Base-by-base conservation (phyloP, 2,329 filamentous ascomycete species). In the Elsinoe batatas region DNA sequence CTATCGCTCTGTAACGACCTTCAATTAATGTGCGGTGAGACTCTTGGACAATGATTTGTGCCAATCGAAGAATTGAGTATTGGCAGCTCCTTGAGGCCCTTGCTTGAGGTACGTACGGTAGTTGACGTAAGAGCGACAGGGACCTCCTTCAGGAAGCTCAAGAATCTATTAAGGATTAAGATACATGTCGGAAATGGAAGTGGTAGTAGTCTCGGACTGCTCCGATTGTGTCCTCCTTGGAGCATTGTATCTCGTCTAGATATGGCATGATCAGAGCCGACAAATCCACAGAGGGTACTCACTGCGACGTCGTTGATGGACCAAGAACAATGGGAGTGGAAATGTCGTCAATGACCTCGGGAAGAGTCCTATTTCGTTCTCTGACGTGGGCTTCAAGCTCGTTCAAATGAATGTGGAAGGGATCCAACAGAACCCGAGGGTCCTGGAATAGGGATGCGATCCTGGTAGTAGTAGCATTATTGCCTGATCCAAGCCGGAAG, bases 161-260 rank as follows among this genome's bases (percentile, higher is more conserved):
- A 5, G 3, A 3, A 33, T 12, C 10, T 20, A 3, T n/a, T 32
- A 13, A 10, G 36, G 32, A 3, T 46, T 13, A 12, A 56, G 15
- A 11, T 40, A 51, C 44, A 56, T 43, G 13, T 17, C 3, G 12
- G 20, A 11, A 56, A 15, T n/a, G n/a, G n/a, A 56, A 56, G 3
- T 35, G 13, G 20, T 50, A 43, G 15, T 32, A 56, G 30, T 51
- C 44, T 20, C 33, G 43, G 8, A 56, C 11, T 7, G 42, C 44
- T 6, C 12, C 35, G 15, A 56, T 43, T 7, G 43, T 50, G 12
- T 17, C 35, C n/a, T 50, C 43, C 13, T 44, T 32, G n/a, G 33
- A 56, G 42, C 51, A 56, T 15, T 22, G 18, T 13, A 56, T 15
- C 13, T 56, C 44, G 11, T 56, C 18, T 10, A 49, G 30, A 10